A percentile compares a stretch with the other conserved stretches of the same genome.
Conservation (phyloP, 106 monocot genomes). For the Agapanthus africanus region DNA sequence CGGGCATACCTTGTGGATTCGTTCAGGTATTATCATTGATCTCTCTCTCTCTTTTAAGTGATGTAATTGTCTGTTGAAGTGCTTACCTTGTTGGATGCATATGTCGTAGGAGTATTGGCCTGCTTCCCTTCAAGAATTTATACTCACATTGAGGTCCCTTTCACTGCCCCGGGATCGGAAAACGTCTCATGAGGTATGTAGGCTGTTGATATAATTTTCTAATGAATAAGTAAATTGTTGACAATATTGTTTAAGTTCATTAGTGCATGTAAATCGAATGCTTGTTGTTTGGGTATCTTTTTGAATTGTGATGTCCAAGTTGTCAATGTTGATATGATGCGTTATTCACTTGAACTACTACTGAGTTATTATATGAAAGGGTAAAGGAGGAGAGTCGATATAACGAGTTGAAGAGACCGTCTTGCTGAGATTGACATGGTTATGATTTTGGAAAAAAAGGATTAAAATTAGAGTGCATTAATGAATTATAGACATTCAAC, state of each 20-base stretch:
- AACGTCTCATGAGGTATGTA: constrained; percentile 34
- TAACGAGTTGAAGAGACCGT: too few relatives aligned
- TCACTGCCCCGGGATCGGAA: constrained; percentile 52
- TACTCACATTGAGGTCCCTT: constrained; percentile 47
- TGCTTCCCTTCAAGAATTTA: constrained; percentile 56
- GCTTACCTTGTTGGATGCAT: background rate
- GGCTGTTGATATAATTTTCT: background rate
- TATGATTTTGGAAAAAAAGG: too few relatives aligned
- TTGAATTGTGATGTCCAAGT: background rate
- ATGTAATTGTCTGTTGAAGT: too few relatives aligned
- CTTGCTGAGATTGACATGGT: too few relatives aligned
- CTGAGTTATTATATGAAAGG: too few relatives aligned
- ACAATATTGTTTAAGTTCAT: background rate
- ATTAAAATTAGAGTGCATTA: too few relatives aligned
- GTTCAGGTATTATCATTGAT: constrained; percentile 36
- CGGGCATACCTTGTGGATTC: constrained; percentile 58
- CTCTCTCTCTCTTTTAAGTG: too few relatives aligned
- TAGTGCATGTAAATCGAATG: background rate
- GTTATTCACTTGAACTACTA: too few relatives aligned
- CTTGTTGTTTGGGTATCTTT: background rate
- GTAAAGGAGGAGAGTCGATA: too few relatives aligned
- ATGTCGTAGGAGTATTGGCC: constrained; percentile 72
- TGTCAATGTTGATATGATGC: too few relatives aligned
- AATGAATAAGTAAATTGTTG: too few relatives aligned
- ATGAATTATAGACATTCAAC: too few relatives aligned